Evolutionary conservation across 352 stramenopile species (phyloP).

Genomic region (Pythium aquatile): DNA sequence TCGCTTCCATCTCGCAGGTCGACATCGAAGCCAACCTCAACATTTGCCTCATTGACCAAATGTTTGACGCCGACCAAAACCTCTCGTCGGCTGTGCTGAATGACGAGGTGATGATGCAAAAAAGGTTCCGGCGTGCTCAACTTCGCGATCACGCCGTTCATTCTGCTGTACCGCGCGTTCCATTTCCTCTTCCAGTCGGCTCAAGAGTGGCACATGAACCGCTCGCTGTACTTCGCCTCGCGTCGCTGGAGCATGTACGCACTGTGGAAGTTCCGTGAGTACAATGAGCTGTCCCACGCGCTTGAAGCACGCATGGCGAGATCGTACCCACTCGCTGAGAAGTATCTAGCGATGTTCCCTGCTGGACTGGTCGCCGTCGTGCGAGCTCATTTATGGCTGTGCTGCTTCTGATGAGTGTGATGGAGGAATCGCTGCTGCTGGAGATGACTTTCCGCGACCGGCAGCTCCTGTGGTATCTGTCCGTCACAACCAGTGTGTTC

Average conservation of each 20-base stretch:
- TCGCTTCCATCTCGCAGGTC: conserved; percentile 70
- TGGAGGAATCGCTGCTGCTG: conserved; percentile 94
- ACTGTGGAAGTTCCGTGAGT: conserved; percentile 94
- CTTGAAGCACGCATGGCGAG: conserved; percentile 93
- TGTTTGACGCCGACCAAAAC: conserved; percentile 90
- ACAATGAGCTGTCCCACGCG: conserved; percentile 98
- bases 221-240: conserved; percentile 93
- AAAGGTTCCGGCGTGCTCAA: conserved; percentile 94
- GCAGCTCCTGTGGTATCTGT: conserved; percentile 98
- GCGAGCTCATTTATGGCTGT: conserved; percentile 95
- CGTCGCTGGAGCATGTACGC: conserved; percentile 92
- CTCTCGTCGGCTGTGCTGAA: conserved; percentile 89
- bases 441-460: conserved; percentile 93
- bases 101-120: conserved; percentile 90
- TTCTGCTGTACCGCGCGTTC: conserved; percentile 96
- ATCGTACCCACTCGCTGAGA: conserved; percentile 90
- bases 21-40: conserved; percentile 95
- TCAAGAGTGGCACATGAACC: conserved; percentile 94
- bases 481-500: conserved; percentile 86
- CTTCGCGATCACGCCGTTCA: conserved; percentile 95
- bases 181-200: conserved; percentile 97
- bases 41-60: conserved; percentile 96
- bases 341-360: conserved; percentile 95
- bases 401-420: conserved; percentile 91
- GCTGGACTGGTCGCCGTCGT: conserved; percentile 87